Evolutionary conservation across 1,284 basidiomycete genomes (phyloP), one percentile per base, ranked within the genome.

Genomic region (Blastosporella zonata): DNA sequence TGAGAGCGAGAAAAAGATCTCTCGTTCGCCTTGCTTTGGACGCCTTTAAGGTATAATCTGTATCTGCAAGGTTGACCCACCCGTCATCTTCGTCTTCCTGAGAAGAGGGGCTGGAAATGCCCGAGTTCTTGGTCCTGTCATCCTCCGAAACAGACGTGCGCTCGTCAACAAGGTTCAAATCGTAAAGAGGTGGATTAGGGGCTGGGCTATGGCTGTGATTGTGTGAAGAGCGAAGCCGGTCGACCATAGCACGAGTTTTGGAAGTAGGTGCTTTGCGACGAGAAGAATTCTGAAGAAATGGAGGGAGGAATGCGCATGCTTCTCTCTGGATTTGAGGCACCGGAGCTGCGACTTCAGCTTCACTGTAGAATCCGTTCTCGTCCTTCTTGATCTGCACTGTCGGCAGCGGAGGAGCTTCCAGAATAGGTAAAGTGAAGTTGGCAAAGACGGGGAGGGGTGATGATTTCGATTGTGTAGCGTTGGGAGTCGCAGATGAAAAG

Each of bases 191-290:
- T 4, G 62, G 51, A 41, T 59, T 64, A 8, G 66, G 66, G 47
- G 55, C 66, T 3, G 63, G 65, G 43, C 63, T 66, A 38, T 61
- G 64, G 48, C 63, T 69, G 13, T 56, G 52, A 34, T 49, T 56
- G 29, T 56, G 55, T n/a, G 61, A 58, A 6, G 69, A 71, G 25
- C 71, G 68, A 20, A 75, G 57, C 20, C 66, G 67, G 54, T 76
- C 73, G 39, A 76, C 72, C 35, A 76, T 70, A 43, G 72, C 68
- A 15, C 74, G 70, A 20, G 74, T 76, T 55, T 68, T 69, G n/a
- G 74, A 76, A 33, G 64, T 60, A 20, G 69, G 60, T 4, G 58
- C 54, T 34, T 69, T 71, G 28, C 65, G 63, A 27, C 67, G 68
- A 22, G 58, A 60, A 40, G 60, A 49, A 23, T 69, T 67, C 47